Conservation (phyloP, 2,329 filamentous ascomycete species). For the Neopestalotiopsis sp. region DNA sequence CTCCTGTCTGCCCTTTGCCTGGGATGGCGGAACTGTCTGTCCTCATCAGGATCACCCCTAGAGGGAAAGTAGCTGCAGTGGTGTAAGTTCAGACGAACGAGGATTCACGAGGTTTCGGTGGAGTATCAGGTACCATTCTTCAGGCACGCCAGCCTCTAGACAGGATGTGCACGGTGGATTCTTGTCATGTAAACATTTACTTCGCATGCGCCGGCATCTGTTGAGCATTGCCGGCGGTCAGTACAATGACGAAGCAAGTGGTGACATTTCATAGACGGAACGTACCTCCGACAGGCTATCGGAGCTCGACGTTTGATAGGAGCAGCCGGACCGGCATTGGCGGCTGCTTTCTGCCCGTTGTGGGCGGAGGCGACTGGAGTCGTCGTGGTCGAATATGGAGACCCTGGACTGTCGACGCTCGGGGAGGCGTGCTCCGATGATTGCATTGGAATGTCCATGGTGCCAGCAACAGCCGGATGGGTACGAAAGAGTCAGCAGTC, state of each 20-base stretch:
- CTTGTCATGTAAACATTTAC: slow-evolving; percentile 59
- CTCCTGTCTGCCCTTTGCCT: slow-evolving; percentile 54
- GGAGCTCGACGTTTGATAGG: slow-evolving; percentile 54
- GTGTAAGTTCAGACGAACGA: slow-evolving; percentile 13
- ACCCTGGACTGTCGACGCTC: slow-evolving; percentile 22
- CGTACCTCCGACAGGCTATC: slow-evolving; percentile 58
- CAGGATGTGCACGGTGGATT: slow-evolving; percentile 58
- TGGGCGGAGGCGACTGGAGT: slow-evolving; percentile 16
- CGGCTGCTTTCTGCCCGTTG: slow-evolving; percentile 18
- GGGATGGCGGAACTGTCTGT: slow-evolving; percentile 62
- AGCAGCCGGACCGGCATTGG: slow-evolving; percentile 16
- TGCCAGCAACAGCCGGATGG: not conserved
- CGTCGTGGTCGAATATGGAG: slow-evolving; percentile 24
- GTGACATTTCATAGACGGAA: not conserved
- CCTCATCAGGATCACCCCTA: slow-evolving; percentile 57
- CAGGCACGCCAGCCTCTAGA: slow-evolving; percentile 51
- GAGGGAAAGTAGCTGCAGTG: slow-evolving; percentile 52
- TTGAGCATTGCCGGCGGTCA: slow-evolving; percentile 16
- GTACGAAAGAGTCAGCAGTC: not conserved
- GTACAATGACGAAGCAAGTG: not conserved
- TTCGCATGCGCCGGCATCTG: slow-evolving; percentile 61
- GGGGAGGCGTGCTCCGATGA: slow-evolving; percentile 21
- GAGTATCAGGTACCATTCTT: slow-evolving; percentile 50
- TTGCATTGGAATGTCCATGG: slow-evolving; percentile 26
- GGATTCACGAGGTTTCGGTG: not conserved